Evolutionary conservation across 225 moss, liverwort and hornwort genomes (phyloP), one percentile per base, ranked within the genome.

Genomic region (Asterella californica): DNA sequence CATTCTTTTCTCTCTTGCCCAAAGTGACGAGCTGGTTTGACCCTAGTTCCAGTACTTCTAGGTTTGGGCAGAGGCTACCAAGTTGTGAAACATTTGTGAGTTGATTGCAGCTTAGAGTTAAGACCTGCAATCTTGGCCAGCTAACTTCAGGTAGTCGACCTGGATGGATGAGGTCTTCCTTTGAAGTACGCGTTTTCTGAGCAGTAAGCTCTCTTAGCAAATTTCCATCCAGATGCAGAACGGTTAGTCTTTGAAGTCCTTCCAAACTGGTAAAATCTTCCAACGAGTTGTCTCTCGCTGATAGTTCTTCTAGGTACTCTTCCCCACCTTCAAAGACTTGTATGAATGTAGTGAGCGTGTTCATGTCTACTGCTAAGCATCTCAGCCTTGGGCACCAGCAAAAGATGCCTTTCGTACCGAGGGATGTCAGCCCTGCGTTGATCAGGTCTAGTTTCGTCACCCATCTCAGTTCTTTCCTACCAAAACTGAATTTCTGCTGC

Each of bases 61-160:
- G 15, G 74, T 86, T 91, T 45, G 92, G 90, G 82, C 84, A 94
- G 27, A 97, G 72, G 50, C 33, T 81, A 38, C 83, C 82, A 27
- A 94, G 34, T 38, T 82, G 33, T 42, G 76, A 83, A 18, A 93
- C 33, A 29, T 48, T 82, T 0, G 81, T 48, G 2, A 94, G 75
- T 18, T 29, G 71, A 45, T 94, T 97, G 72, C 87, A 82, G 0
- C 77, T 69, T 61, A 94, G 54, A 70, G 64, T 86, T 30, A 97
- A 79, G 4, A 91, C 86, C 24, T 92, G 89, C 36, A 97, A 75
- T 55, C 78, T 87, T 19, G 93, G 89, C 93, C 96, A 97, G 79
- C 84, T 36, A 30, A 78, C 4, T 72, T 85, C 67, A 76, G 30
- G 71, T 50, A 85, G 24, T 49, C 52, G n/a, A n/a, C n/a, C 15